Conservation (phyloP, 306 rosid species). For the Trifolium dubium region DNA sequence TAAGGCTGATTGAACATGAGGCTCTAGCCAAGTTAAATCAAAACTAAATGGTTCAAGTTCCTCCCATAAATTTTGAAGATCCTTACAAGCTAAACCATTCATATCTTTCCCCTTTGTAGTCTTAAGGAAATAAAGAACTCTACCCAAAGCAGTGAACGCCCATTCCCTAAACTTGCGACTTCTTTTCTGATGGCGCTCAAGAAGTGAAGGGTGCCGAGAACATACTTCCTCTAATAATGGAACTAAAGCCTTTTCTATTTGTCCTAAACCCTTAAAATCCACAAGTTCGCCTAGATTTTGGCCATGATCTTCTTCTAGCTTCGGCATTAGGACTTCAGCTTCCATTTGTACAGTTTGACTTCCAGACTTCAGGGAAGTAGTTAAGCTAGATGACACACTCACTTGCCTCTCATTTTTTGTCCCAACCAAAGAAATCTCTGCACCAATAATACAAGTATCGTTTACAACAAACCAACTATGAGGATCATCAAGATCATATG, state of each 20-base stretch:
- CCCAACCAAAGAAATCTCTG: neutral
- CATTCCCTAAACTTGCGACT: constrained; percentile 35
- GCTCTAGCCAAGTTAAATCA: constrained; percentile 45
- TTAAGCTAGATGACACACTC: neutral
- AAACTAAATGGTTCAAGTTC: constrained; percentile 35
- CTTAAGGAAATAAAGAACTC: constrained; percentile 40
- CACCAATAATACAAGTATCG: neutral
- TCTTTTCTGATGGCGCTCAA: constrained; percentile 35
- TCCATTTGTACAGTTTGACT: no score
- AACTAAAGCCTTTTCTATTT: no score
- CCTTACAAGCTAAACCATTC: neutral
- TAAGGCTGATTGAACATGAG: constrained; percentile 43
- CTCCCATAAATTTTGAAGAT: constrained; percentile 41
- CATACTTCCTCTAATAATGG: no score
- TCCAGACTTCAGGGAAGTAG: neutral
- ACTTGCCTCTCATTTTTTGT: neutral
- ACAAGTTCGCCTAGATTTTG: no score
- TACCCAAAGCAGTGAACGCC: constrained; percentile 44
- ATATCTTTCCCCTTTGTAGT: constrained; percentile 9
- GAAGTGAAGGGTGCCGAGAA: constrained; percentile 42
- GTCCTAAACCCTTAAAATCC: no score
- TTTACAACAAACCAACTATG: neutral
- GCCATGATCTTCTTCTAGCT: no score
- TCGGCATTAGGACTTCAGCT: no score
- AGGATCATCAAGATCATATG: neutral